Base-by-base conservation (phyloP, 208 protist species). In the Acanthamoeba triangularis region DNA sequence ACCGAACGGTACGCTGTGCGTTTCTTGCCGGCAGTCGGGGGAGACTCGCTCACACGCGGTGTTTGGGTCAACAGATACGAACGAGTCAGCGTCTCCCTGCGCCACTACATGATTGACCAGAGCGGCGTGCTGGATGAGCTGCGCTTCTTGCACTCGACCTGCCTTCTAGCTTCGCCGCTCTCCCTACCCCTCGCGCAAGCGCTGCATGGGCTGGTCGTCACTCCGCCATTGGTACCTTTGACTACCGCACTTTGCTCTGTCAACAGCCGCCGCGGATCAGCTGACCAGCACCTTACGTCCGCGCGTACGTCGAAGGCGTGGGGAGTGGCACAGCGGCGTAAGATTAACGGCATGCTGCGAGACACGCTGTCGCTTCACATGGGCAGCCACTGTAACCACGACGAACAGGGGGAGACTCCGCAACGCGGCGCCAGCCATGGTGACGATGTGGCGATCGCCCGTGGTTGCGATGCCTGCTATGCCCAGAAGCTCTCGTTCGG, bases 401-500 rank as follows among this genome's bases (percentile, higher is more conserved):
- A 88, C 44, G 52, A 33, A 20, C n/a, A 72, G 30, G 65, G 54
- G 7, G 23, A 82, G 18, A 44, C 30, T 8, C 33, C 28, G 14
- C n/a, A 44, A 3, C 74, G 10, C 20, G 10, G 41, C 6, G 14
- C 44, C 37, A 37, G 13, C 13, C 20, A 13, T 49, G 28, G 30
- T 11, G 13, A 0, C n/a, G 80, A 63, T 28, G 25, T 14, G 14
- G 20, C 35, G 5, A 41, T 28, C 47, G 30, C 25, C 28, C 80
- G 33, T 13, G 18, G 41, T 16, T 88, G 80, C 35, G 80, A 41
- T 28, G 30, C 80, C 18, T 88, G 52, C 80, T 88, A 88, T 25
- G 80, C 80, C 0, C 80, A 88, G 23, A 88, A 88, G 80, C 80
- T 88, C 49, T 56, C 80, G n/a, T 88, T 88, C 28, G 80, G 80